Evolutionary conservation across 2,329 filamentous ascomycete genomes (phyloP), one percentile per base, ranked within the genome.

Genomic region (Albophoma yamanashiensis): DNA sequence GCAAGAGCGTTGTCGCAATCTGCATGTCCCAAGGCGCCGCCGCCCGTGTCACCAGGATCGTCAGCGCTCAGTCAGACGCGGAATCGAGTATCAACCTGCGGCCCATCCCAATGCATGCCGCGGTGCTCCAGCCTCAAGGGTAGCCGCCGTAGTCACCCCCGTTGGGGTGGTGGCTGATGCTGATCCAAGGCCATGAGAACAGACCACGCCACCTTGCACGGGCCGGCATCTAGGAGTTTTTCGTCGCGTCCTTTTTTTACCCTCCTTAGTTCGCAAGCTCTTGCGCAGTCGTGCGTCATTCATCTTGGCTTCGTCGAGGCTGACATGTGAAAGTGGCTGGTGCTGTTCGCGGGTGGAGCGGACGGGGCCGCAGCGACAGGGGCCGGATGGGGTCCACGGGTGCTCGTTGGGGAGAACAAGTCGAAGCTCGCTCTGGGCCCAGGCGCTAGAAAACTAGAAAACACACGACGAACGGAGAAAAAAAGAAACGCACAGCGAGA

Each of bases 251-350:
- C 3, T 12, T 25, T 57, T 47, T 17, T n/a, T 14, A 3, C 5
- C 7, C 11, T 50, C 22, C 15, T 15, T 20, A 22, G 22, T 12
- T 36, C 34, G 34, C 34, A 36, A 36, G 34, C 14, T 31, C 15
- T 4, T 52, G 40, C 40, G 39, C 25, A 12, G 15, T n/a, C 27
- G 7, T 38, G 56, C 42, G 40, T 38, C 56, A 31, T 63, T 20
- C 20, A 36, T 31, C 50, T 36, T 52, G 27, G 47, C 25, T 6
- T 9, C 27, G 47, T 34, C 17, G 15, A 34, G 17, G 59, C 58
- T 68, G 68, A 67, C 69, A 71, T 71, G 69, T 71, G 69, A 71
- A 68, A 67, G 69, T 70, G 69, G 68, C 69, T 69, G 65, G 43
- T 47, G 62, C 55, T 14, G 39, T 15, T 22, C 25, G 25, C 38